A percentile compares a stretch with the other conserved stretches of the same genome.
Conservation (phyloP, 345 rosid species). For the Hibiscus syriacus region DNA sequence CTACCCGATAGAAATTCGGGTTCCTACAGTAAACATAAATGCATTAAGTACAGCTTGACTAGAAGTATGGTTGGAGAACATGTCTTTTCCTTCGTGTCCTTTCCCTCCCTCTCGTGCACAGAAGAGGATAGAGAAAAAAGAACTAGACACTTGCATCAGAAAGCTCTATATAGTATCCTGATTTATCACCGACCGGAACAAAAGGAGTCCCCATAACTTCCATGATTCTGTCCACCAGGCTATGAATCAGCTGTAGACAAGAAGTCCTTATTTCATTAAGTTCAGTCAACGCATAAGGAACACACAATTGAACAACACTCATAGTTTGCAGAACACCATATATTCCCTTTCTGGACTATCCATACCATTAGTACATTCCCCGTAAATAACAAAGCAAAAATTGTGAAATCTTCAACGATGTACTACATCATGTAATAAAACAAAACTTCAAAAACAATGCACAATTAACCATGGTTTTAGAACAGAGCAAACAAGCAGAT, state of each 20-base stretch:
- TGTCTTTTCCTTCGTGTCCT: neutral
- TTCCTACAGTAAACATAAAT: slow-evolving; percentile 35
- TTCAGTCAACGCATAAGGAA: neutral
- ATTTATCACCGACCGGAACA: slow-evolving; percentile 38
- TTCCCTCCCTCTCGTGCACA: neutral
- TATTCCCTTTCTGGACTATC: neutral
- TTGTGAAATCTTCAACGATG: neutral
- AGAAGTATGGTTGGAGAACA: neutral
- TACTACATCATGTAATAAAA: neutral
- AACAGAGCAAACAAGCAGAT: neutral
- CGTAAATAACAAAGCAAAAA: neutral
- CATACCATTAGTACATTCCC: neutral
- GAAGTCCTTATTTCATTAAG: neutral
- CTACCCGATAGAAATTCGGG: slow-evolving; percentile 74
- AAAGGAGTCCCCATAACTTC: slow-evolving; percentile 73
- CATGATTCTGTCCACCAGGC: slow-evolving; percentile 85
- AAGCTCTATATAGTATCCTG: slow-evolving; percentile 52
- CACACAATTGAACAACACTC: neutral
- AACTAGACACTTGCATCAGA: slow-evolving; percentile 51
- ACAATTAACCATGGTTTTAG: neutral
- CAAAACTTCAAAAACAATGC: neutral
- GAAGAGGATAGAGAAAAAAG: neutral
- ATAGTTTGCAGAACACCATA: neutral
- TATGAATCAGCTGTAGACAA: slow-evolving; percentile 68
- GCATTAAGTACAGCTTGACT: neutral